A percentile compares a stretch with the other conserved stretches of the same genome.
Evolutionary conservation across 108 stramenopile species (phyloP).

Genomic region (Pseudonitzschia delicatissima): DNA sequence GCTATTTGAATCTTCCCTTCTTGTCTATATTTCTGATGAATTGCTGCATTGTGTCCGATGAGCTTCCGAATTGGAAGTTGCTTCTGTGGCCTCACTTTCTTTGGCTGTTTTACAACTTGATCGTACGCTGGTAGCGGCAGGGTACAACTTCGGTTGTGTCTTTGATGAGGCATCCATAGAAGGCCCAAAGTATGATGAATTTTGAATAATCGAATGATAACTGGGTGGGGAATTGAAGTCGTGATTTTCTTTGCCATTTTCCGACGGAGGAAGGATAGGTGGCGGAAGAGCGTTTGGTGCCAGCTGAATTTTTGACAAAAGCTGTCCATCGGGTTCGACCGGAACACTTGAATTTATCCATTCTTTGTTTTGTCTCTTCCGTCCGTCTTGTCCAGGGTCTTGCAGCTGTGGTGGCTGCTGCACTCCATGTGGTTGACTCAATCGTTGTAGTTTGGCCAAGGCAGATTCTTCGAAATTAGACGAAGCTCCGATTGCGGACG

Average conservation of each 20-base stretch:
- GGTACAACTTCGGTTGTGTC: not conserved
- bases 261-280: slow-evolving; percentile 22
- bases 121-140: slow-evolving; percentile 14
- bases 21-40: slow-evolving; percentile 38
- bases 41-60: slow-evolving; percentile 14
- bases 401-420: slow-evolving; percentile 3
- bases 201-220: slow-evolving; percentile 19
- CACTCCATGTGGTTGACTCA: slow-evolving; percentile 22
- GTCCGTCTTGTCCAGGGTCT: too few relatives aligned
- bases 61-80: slow-evolving; percentile 26
- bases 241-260: slow-evolving; percentile 7
- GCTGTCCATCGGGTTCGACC: slow-evolving; percentile 34
- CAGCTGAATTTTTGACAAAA: slow-evolving; percentile 2
- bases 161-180: slow-evolving; percentile 5
- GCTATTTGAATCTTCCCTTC: slow-evolving; percentile 55
- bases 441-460: slow-evolving; percentile 35
- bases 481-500: not conserved
- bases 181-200: slow-evolving; percentile 37
- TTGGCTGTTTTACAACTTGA: slow-evolving; percentile 10
- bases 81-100: slow-evolving; percentile 6
- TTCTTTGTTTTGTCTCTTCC: slow-evolving; percentile 1
- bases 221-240: slow-evolving; percentile 8
- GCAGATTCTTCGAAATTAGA: slow-evolving; percentile 34
- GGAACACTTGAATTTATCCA: slow-evolving; percentile 3
- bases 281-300: slow-evolving; percentile 17